A percentile compares a stretch with the other conserved stretches of the same genome.
Evolutionary conservation across 208 protist species (phyloP).

Genomic region (Naegleria fowleri): DNA sequence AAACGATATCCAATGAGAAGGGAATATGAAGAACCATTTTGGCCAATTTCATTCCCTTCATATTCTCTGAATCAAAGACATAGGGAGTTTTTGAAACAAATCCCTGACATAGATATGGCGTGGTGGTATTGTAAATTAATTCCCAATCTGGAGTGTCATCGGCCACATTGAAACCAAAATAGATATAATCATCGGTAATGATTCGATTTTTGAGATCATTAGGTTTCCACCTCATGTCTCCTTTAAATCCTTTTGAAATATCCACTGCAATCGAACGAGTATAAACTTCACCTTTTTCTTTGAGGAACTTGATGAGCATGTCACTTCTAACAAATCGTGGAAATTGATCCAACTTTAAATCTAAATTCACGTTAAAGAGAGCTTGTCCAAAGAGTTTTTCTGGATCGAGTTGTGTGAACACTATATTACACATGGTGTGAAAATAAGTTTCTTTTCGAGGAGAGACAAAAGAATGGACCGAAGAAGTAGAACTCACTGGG

Average conservation of each 20-base stretch:
- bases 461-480: too few relatives aligned
- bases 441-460: background rate
- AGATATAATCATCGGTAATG: background rate
- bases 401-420: background rate
- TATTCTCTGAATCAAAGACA: background rate
- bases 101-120: background rate
- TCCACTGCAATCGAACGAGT: background rate
- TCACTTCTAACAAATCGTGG: background rate
- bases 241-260: background rate
- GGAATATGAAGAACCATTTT: background rate
- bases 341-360: background rate
- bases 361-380: background rate
- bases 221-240: background rate
- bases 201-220: background rate
- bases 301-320: background rate
- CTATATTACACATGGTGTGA: background rate
- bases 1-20: background rate
- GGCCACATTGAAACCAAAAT: background rate
- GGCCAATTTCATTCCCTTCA: background rate
- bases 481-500: too few relatives aligned
- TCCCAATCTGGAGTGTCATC: background rate
- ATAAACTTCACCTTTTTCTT: constrained; percentile 1
- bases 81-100: background rate
- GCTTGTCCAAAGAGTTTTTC: background rate
- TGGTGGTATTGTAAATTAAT: background rate